Conservation (phyloP, 2,329 filamentous ascomycete genomes). For the Aspergillus intermedius region DNA sequence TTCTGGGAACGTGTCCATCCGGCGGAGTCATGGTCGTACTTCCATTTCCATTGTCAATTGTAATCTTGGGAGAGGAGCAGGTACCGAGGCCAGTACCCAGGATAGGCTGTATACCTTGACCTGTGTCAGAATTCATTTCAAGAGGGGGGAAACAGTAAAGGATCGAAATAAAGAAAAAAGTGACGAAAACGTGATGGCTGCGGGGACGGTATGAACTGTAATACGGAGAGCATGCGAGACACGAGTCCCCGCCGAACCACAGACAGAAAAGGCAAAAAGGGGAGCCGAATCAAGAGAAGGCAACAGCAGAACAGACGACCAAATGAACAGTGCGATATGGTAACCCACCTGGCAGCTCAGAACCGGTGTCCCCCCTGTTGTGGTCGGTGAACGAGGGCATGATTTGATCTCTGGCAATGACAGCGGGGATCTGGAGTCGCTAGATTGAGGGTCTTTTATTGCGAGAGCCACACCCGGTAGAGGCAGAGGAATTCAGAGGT, state of each 20-base stretch:
- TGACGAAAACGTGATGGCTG: not conserved
- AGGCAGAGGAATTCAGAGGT: not conserved
- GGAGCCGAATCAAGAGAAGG: not conserved
- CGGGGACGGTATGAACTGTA: not conserved
- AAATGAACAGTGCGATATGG: not conserved
- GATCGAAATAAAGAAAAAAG: conserved; percentile 3
- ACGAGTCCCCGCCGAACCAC: not conserved
- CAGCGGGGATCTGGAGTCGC: not conserved
- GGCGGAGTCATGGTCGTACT: conserved; percentile 10
- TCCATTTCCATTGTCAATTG: conserved; percentile 15
- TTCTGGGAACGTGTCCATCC: conserved; percentile 20
- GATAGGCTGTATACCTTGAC: conserved; percentile 21
- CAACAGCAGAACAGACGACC: not conserved
- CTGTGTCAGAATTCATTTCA: conserved; percentile 1
- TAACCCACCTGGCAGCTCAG: conserved; percentile 25
- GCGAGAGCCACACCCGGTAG: not conserved
- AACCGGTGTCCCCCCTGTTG: conserved; percentile 11
- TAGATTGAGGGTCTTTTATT: not conserved
- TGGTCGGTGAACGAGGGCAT: conserved; percentile 27
- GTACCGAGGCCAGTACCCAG: conserved; percentile 21
- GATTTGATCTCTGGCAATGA: not conserved
- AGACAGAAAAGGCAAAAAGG: conserved; percentile 3
- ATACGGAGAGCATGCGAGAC: not conserved
- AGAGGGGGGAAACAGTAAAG: not conserved
- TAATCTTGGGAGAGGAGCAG: conserved; percentile 16